These are phyloP conservation scores for Citrus cavaleriei DNA, from an alignment of 345 rosid genomes.

Conservation along the genomic window DNA sequence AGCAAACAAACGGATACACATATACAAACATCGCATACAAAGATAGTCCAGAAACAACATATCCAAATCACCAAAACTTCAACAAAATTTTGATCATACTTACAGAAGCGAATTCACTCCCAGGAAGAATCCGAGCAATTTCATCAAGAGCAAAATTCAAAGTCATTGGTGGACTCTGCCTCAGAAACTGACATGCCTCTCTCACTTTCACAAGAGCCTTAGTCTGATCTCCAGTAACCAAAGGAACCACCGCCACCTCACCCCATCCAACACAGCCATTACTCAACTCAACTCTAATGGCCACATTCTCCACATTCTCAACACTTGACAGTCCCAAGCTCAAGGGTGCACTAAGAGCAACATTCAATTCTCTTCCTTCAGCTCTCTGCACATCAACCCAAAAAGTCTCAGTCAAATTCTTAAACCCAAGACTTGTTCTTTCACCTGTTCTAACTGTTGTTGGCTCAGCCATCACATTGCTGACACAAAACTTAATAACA, in stretches of 20 bases:
- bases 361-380: slow-evolving; percentile 61
- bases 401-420: slow-evolving; percentile 54
- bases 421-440: slow-evolving; percentile 36
- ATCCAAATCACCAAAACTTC: neutral
- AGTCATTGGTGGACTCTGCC: slow-evolving; percentile 35
- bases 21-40: neutral
- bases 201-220: slow-evolving; percentile 55
- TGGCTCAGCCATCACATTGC: neutral
- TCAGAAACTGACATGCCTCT: slow-evolving; percentile 59
- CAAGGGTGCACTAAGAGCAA: slow-evolving; percentile 56
- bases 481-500: neutral
- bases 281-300: slow-evolving; percentile 57
- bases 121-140: slow-evolving; percentile 52
- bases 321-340: slow-evolving; percentile 68
- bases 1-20: too few relatives aligned
- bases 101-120: slow-evolving; percentile 69
- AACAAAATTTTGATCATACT: slow-evolving; percentile 25
- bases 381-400: slow-evolving; percentile 56
- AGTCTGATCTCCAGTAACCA: slow-evolving; percentile 73
- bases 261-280: slow-evolving; percentile 88
- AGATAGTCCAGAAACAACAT: neutral
- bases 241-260: slow-evolving; percentile 74
- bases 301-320: slow-evolving; percentile 61
- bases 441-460: neutral
- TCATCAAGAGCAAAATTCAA: slow-evolving; percentile 37